Conservation (phyloP, 2,329 filamentous ascomycete species). For the Ophiocordyceps australis region DNA sequence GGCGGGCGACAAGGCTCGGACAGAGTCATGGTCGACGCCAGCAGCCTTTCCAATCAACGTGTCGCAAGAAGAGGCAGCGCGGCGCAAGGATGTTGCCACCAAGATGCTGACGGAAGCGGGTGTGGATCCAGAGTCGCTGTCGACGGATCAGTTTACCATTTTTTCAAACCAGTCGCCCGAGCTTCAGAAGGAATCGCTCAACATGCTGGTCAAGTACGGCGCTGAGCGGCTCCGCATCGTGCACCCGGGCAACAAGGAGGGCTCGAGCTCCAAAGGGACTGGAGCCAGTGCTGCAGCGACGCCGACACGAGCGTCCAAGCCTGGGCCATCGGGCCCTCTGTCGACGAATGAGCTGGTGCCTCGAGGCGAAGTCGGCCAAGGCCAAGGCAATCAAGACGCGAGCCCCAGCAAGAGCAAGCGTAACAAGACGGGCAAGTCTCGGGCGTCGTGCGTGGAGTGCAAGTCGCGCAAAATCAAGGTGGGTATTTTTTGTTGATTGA, state of each 20-base stretch:
- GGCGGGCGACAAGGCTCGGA: neutral
- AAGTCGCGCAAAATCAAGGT: constrained; percentile 19
- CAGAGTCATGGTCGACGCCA: constrained; percentile 2
- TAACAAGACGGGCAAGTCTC: constrained; percentile 11
- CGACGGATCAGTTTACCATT: constrained; percentile 36
- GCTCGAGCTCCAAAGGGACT: constrained; percentile 10
- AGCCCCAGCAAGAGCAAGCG: constrained; percentile 4
- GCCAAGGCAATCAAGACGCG: constrained; percentile 1
- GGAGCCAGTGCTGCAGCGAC: constrained; percentile 8
- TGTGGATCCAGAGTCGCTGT: constrained; percentile 33
- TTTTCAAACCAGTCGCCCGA: constrained; percentile 40
- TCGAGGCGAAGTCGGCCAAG: constrained; percentile 5
- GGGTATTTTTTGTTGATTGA: too few species aligned
- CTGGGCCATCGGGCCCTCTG: constrained; percentile 8
- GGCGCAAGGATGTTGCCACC: constrained; percentile 28
- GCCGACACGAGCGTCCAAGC: constrained; percentile 5
- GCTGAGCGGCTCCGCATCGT: constrained; percentile 38
- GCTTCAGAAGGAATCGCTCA: constrained; percentile 33
- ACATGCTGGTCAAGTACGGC: constrained; percentile 37
- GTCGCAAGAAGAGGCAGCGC: constrained; percentile 26
- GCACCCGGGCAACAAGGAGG: constrained; percentile 24
- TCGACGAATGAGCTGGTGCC: constrained; percentile 14
- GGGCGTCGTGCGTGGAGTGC: constrained; percentile 17
- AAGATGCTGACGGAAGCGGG: constrained; percentile 24
- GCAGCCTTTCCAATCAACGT: constrained; percentile 13